Base-by-base conservation (phyloP, 768 basidiomycete genomes). In the Auriscalpium microsporum region DNA sequence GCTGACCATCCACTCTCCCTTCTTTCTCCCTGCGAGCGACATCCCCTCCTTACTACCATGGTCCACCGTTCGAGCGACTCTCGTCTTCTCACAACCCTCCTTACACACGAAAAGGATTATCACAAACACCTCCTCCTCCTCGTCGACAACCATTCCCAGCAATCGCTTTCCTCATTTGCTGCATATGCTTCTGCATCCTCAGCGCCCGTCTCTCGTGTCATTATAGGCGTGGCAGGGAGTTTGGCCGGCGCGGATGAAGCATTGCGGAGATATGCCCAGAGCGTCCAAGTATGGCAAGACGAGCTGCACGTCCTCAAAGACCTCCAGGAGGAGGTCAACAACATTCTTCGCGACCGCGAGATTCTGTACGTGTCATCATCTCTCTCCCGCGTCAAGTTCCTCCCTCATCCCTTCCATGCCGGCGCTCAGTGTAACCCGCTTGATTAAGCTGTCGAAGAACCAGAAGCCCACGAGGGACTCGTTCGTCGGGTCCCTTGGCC, bases 401-500 rank as follows among this genome's bases (percentile, higher is more conserved):
- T 45, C 40, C 17, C 11, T 45, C 40, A 28, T 19, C 38, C 21
- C 38, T 34, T 53, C 38, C 21, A n/a, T 16, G 10, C 23, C 7
- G 10, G 4, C 9, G 7, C 36, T 8, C 58, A 92, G 89, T 1
- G 84, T 91, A 17, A 89, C 84, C 1, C 80, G 89, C 9, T 77
- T 91, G 48, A 81, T 91, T 62, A 91, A 91, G 63, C 82, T 80
- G 3, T 87, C 88, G 21, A 88, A 86, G 49, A 78, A 77, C 61
- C 70, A 73, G 69, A 63, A 79, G 71, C 52, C 72, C 63, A 59
- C 70, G 62, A 62, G 75, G 65, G 56, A 64, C 59, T 45, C 73
- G 40, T 38, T 78, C 50, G 54, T 76, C 2, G 58, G 55, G 21
- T 56, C 38, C 63, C 72, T 33, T 78, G 81, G 0, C 71, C 76